Evolutionary conservation across 306 rosid species (phyloP).

Genomic region (Cucurbita moschata): DNA sequence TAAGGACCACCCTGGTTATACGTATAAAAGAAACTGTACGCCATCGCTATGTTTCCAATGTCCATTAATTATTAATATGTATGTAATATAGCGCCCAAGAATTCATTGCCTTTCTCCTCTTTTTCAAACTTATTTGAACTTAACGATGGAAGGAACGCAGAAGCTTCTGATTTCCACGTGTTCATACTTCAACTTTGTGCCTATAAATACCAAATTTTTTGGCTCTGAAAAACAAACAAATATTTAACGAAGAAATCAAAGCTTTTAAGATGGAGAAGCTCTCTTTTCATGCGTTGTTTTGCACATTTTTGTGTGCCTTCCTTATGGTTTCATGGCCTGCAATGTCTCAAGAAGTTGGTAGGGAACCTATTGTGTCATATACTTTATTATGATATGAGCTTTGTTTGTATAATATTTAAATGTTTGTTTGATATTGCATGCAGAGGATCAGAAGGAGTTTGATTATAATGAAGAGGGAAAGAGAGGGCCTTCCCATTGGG

Average conservation of each 20-base stretch:
- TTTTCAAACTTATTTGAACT: neutral
- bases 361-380: neutral
- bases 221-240: neutral
- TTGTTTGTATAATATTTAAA: too few relatives aligned
- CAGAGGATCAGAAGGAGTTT: constrained; percentile 48
- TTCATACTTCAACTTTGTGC: neutral
- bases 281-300: neutral
- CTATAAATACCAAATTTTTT: too few relatives aligned
- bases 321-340: neutral
- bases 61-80: too few relatives aligned
- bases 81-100: too few relatives aligned
- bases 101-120: neutral
- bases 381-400: too few relatives aligned
- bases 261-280: neutral
- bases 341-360: constrained; percentile 1
- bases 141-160: too few relatives aligned
- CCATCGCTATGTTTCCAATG: neutral
- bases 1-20: neutral
- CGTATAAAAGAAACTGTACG: neutral
- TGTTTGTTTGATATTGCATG: neutral
- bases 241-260: neutral
- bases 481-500: constrained; percentile 56
- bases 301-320: neutral
- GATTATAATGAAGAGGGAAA: constrained; percentile 16
- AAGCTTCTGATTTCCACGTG: too few relatives aligned